Evolutionary conservation across 306 rosid species (phyloP).

Genomic region (Datisca glomerata): DNA sequence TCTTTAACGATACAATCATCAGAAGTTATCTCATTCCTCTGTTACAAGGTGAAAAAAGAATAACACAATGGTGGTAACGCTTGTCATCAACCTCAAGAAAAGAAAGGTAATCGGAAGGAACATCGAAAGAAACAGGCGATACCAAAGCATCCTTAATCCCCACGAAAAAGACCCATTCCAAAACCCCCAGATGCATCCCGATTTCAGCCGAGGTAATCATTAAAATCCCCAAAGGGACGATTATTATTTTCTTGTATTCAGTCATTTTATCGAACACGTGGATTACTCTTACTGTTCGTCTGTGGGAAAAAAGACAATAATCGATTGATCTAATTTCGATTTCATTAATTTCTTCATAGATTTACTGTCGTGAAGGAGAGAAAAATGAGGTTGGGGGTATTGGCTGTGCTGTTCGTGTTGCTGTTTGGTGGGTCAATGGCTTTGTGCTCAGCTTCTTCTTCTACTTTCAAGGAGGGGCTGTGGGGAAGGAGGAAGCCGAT

Average conservation of each 20-base stretch:
- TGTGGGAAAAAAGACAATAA: too few species aligned
- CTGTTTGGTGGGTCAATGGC: slow-evolving; percentile 13
- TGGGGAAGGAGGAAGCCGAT: slow-evolving; percentile 30
- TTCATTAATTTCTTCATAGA: background rate
- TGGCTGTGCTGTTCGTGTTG: slow-evolving; percentile 22
- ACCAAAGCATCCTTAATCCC: slow-evolving; percentile 25
- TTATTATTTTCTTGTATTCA: slow-evolving; percentile 1
- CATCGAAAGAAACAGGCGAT: slow-evolving; percentile 24
- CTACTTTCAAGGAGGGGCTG: slow-evolving; percentile 15
- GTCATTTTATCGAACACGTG: slow-evolving; percentile 25
- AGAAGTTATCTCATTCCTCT: background rate
- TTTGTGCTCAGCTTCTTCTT: slow-evolving; percentile 50
- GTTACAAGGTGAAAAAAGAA: background rate
- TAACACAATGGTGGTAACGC: slow-evolving; percentile 3
- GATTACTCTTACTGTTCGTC: background rate
- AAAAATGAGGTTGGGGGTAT: slow-evolving; percentile 7
- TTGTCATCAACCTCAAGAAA: slow-evolving; percentile 16
- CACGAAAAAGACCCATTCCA: slow-evolving; percentile 5
- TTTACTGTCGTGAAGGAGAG: background rate
- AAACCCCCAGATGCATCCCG: slow-evolving; percentile 1
- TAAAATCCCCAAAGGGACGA: slow-evolving; percentile 1
- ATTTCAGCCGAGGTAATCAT: slow-evolving; percentile 1
- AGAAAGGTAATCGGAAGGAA: slow-evolving; percentile 16
- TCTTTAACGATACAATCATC: background rate
- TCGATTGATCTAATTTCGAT: background rate